Evolutionary conservation across 2,329 filamentous ascomycete genomes (phyloP).

Genomic region (Cyanodermella asteris): DNA sequence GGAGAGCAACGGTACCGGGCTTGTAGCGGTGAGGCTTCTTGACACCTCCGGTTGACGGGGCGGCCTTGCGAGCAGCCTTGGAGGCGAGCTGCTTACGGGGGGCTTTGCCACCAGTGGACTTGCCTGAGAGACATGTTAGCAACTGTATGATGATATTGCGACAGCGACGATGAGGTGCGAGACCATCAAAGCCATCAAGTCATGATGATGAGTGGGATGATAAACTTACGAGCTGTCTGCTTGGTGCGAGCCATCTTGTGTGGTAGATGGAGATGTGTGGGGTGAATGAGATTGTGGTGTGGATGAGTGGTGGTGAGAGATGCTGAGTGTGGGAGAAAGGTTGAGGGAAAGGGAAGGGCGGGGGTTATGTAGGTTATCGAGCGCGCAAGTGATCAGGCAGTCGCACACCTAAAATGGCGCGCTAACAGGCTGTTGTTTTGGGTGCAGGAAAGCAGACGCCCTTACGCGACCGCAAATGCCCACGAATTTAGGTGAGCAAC

Average conservation of each 20-base stretch:
- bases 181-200: conserved; percentile 4
- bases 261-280: conserved; percentile 10
- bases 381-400: conserved; percentile 7
- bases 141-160: conserved; percentile 8
- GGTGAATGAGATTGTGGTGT: conserved; percentile 12
- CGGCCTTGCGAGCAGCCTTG: conserved; percentile 97
- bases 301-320: conserved; percentile 10
- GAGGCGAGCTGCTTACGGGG: conserved; percentile 92
- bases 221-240: conserved; percentile 29
- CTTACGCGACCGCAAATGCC: not conserved
- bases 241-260: conserved; percentile 27
- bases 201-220: conserved; percentile 9
- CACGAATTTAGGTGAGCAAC: too few relatives aligned
- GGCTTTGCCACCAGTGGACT: conserved; percentile 55
- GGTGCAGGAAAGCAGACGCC: conserved; percentile 1
- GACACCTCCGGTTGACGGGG: conserved; percentile 88
- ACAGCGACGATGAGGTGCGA: conserved; percentile 6
- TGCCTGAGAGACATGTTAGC: conserved; percentile 26
- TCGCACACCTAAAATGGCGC: not conserved
- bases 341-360: conserved; percentile 6
- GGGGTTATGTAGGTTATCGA: conserved; percentile 10
- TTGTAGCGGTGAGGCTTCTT: conserved; percentile 88
- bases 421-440: not conserved
- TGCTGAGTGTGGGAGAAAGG: conserved; percentile 3
- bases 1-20: conserved; percentile 86